Evolutionary conservation across 371 early-diverging fungal species (phyloP).

Genomic region (Circinella umbellata): DNA sequence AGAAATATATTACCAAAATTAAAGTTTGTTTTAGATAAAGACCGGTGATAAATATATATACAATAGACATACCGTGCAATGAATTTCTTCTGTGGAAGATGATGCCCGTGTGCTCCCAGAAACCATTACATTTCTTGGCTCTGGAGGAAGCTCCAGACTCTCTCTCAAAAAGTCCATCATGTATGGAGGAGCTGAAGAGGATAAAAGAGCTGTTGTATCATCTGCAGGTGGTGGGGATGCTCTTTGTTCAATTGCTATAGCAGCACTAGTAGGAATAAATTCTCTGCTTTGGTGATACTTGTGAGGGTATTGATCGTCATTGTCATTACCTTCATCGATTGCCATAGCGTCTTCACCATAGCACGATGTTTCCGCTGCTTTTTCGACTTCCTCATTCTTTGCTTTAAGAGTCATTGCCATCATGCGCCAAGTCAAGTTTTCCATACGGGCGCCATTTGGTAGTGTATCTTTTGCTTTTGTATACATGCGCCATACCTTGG

Average conservation of each 20-base stretch:
- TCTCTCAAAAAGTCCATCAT: slow-evolving; percentile 27
- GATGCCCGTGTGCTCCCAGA: slow-evolving; percentile 20
- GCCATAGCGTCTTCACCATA: slow-evolving; percentile 9
- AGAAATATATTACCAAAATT: background rate
- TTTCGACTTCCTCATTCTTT: slow-evolving; percentile 28
- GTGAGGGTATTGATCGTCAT: background rate
- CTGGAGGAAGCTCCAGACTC: slow-evolving; percentile 5
- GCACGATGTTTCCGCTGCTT: background rate
- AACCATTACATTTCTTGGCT: slow-evolving; percentile 16
- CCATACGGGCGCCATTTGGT: slow-evolving; percentile 68
- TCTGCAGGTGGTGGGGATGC: slow-evolving; percentile 33
- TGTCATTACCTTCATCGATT: slow-evolving; percentile 4
- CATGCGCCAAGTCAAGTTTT: slow-evolving; percentile 76
- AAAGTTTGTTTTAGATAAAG: slow-evolving; percentile 8
- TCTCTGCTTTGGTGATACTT: background rate
- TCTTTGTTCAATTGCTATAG: slow-evolving; percentile 9
- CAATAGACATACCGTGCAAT: slow-evolving; percentile 15
- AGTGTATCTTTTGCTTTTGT: slow-evolving; percentile 69
- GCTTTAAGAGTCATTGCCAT: slow-evolving; percentile 67
- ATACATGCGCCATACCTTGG: slow-evolving; percentile 73
- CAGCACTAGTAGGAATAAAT: background rate
- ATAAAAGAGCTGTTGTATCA: slow-evolving; percentile 25
- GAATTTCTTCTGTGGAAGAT: slow-evolving; percentile 4
- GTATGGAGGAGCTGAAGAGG: slow-evolving; percentile 32
- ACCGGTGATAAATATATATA: background rate